Evolutionary conservation across 768 basidiomycete species (phyloP).

Genomic region (Cyathus striatus): DNA sequence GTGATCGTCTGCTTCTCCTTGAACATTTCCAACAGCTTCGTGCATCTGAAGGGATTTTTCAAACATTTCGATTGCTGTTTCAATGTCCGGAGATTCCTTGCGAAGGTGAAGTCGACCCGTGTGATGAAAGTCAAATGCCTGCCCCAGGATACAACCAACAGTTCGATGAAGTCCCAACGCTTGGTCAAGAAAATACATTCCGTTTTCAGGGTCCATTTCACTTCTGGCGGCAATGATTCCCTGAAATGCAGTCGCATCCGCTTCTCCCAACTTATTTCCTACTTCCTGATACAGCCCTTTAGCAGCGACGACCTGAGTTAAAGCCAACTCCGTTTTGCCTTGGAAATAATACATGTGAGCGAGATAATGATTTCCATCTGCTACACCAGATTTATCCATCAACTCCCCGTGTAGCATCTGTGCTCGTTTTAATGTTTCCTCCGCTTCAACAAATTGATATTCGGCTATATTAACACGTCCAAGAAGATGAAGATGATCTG

Average conservation of each 20-base stretch:
- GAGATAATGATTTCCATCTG: conserved; percentile 5
- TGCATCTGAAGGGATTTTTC: conserved; percentile 8
- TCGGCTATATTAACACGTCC: conserved; percentile 6
- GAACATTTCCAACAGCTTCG: conserved; percentile 8
- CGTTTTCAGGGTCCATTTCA: neutral
- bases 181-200: neutral
- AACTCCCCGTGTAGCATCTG: neutral
- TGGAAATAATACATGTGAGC: too few species aligned
- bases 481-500: conserved; percentile 19
- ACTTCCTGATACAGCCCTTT: too few species aligned
- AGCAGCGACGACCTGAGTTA: too few species aligned
- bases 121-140: conserved; percentile 4
- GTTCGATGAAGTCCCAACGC: too few species aligned
- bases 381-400: conserved; percentile 4
- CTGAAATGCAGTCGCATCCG: too few species aligned
- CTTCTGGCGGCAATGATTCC: conserved; percentile 1
- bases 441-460: conserved; percentile 3
- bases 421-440: neutral
- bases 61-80: conserved; percentile 9
- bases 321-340: too few species aligned
- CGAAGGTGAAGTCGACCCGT: too few species aligned
- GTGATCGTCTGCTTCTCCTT: conserved; percentile 12
- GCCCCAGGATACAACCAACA: conserved; percentile 3
- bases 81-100: too few species aligned
- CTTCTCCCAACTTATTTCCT: too few species aligned